Evolutionary conservation across 2,329 filamentous ascomycete species (phyloP).

Genomic region (Penicillium sp.): DNA sequence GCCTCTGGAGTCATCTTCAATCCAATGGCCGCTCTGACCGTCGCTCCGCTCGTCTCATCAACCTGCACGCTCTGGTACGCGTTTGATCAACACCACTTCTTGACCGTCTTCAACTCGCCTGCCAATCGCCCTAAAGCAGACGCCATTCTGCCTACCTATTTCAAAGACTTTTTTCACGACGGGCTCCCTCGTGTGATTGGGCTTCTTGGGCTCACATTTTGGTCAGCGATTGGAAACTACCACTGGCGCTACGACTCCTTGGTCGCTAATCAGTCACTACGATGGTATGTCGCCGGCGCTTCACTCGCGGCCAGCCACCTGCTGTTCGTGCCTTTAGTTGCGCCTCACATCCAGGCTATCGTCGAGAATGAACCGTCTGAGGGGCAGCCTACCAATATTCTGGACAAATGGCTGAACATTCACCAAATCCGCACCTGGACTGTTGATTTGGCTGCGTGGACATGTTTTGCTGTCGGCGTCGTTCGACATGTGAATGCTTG

Average conservation of each 20-base stretch:
- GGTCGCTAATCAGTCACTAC: background rate
- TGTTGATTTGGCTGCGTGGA: constrained; percentile 13
- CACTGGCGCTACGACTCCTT: constrained; percentile 8
- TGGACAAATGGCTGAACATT: constrained; percentile 10
- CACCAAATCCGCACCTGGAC: constrained; percentile 1
- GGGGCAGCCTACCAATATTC: background rate
- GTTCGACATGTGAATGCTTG: background rate
- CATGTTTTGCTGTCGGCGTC: constrained; percentile 6
- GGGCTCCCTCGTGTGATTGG: constrained; percentile 33
- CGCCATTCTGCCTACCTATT: constrained; percentile 43
- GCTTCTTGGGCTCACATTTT: constrained; percentile 26
- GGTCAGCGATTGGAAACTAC: constrained; percentile 9
- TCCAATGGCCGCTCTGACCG: constrained; percentile 28
- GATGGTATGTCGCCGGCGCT: constrained; percentile 11
- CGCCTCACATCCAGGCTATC: constrained; percentile 1
- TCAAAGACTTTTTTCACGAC: constrained; percentile 38
- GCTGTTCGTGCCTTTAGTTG: constrained; percentile 10
- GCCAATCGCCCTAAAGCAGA: constrained; percentile 17
- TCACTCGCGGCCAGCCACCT: constrained; percentile 6
- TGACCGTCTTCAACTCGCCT: constrained; percentile 20
- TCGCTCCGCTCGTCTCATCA: constrained; percentile 47
- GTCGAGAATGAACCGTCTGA: constrained; percentile 7
- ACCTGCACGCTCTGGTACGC: constrained; percentile 47
- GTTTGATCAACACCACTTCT: constrained; percentile 32
- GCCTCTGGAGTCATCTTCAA: constrained; percentile 7